Percentiles rank a stretch among this genome's conserved stretches.
These are phyloP conservation scores for Arabidopsis hybrid DNA, from an alignment of 441 rosid species.

Conservation along the genomic window DNA sequence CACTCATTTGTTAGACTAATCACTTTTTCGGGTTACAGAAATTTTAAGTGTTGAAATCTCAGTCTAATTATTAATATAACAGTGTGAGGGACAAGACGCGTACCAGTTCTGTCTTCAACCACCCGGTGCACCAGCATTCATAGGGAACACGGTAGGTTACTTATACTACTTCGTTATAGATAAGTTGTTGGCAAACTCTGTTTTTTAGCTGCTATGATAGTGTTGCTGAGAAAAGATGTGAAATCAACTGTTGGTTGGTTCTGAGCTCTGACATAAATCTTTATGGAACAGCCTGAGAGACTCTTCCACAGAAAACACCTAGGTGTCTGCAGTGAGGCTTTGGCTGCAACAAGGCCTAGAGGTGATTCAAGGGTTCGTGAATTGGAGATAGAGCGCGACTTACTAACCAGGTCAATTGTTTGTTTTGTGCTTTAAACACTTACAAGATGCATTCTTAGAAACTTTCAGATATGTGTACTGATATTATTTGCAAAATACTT, in stretches of 20 bases:
- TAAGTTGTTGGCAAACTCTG: background rate
- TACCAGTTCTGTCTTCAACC: conserved; percentile 96
- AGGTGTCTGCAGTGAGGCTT: conserved; percentile 78
- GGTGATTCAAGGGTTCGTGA: conserved; percentile 66
- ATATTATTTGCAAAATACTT: conserved; percentile 18
- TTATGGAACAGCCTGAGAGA: conserved; percentile 93
- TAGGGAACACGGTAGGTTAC: conserved; percentile 83
- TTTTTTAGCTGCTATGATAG: background rate
- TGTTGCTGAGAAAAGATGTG: conserved; percentile 4
- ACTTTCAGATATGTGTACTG: conserved; percentile 16
- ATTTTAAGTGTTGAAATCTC: background rate
- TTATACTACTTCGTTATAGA: background rate
- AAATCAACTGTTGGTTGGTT: conserved; percentile 17
- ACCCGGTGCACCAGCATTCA: conserved; percentile 83
- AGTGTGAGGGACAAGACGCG: conserved; percentile 84
- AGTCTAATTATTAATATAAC: background rate
- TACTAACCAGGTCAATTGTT: conserved; percentile 69
- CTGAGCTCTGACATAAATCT: conserved; percentile 31
- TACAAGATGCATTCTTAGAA: conserved; percentile 19
- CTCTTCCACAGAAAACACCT: conserved; percentile 82
- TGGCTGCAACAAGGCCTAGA: conserved; percentile 94
- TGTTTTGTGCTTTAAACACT: background rate
- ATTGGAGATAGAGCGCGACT: conserved; percentile 79
- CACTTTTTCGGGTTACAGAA: background rate
- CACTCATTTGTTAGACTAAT: background rate